phyloP scores from a whole-genome alignment of 2,329 filamentous ascomycete species.

The Polytolypa hystricis region DNA sequence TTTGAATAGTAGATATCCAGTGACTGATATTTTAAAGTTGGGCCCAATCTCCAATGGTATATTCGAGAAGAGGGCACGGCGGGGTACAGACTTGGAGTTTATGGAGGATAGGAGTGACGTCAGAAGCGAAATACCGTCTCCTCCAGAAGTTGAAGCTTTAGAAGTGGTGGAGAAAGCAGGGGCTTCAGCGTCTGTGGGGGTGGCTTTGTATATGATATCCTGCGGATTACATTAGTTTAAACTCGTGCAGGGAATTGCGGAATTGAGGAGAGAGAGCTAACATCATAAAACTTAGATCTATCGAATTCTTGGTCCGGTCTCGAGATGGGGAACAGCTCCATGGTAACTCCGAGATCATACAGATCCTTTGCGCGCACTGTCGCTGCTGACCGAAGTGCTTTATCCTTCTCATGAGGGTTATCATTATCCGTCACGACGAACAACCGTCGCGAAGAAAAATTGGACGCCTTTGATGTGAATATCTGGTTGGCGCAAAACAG shows the following conservation, averaged over 20 bases:
- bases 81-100: constrained; percentile 78
- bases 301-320: constrained; percentile 62
- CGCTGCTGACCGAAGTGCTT: constrained; percentile 61
- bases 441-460: constrained; percentile 83
- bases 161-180: constrained; percentile 38
- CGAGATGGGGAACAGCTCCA: constrained; percentile 87
- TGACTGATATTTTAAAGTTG: constrained; percentile 74
- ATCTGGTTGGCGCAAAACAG: constrained; percentile 94
- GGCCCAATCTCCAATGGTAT: constrained; percentile 82
- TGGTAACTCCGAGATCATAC: constrained; percentile 82
- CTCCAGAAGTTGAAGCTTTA: constrained; percentile 51
- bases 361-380: constrained; percentile 85
- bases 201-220: constrained; percentile 79
- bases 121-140: constrained; percentile 67
- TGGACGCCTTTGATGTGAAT: constrained; percentile 87
- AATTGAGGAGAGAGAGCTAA: constrained; percentile 30
- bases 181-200: constrained; percentile 59
- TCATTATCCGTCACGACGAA: constrained; percentile 96
- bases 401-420: constrained; percentile 64
- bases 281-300: constrained; percentile 79
- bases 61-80: constrained; percentile 74
- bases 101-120: constrained; percentile 76
- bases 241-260: not conserved
- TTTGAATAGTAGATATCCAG: constrained; percentile 83
- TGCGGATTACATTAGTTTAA: constrained; percentile 26